A percentile compares a stretch with the other conserved stretches of the same genome.
Conservation (phyloP, 108 stramenopile species). For the Mediolabrus comicus region DNA sequence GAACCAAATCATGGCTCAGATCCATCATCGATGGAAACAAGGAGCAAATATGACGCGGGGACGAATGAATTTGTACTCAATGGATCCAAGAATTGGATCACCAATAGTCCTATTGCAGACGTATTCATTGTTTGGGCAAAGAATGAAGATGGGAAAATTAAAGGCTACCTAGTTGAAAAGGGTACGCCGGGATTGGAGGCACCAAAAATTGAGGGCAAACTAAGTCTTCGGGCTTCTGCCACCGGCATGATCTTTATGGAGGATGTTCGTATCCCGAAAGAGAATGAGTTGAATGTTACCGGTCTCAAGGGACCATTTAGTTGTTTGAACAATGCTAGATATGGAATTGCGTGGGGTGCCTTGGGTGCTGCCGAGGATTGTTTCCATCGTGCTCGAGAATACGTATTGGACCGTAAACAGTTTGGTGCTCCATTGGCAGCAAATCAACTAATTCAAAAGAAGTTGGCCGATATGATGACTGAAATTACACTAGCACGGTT, state of each 20-base stretch:
- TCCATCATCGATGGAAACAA: slow-evolving; percentile 90
- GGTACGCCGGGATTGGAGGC: slow-evolving; percentile 77
- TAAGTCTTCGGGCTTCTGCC: slow-evolving; percentile 76
- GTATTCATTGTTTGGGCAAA: slow-evolving; percentile 92
- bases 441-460: slow-evolving; percentile 95
- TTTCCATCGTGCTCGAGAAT: slow-evolving; percentile 79
- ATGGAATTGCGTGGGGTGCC: slow-evolving; percentile 94
- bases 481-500: slow-evolving; percentile 76
- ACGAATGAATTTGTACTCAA: slow-evolving; percentile 87
- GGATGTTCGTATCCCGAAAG: slow-evolving; percentile 78
- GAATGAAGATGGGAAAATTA: slow-evolving; percentile 72
- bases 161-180: slow-evolving; percentile 90
- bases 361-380: slow-evolving; percentile 95
- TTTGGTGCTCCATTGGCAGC: slow-evolving; percentile 93
- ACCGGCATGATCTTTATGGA: slow-evolving; percentile 96
- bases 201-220: slow-evolving; percentile 92
- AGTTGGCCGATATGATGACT: slow-evolving; percentile 93
- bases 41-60: slow-evolving; percentile 63
- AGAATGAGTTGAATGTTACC: slow-evolving; percentile 52
- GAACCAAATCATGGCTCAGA: slow-evolving; percentile 96
- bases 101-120: slow-evolving; percentile 94
- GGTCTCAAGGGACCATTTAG: slow-evolving; percentile 88
- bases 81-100: slow-evolving; percentile 98
- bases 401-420: slow-evolving; percentile 84
- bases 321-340: slow-evolving; percentile 95